Conservation (phyloP, 2,329 filamentous ascomycete species). For the Fusarium camptoceras region DNA sequence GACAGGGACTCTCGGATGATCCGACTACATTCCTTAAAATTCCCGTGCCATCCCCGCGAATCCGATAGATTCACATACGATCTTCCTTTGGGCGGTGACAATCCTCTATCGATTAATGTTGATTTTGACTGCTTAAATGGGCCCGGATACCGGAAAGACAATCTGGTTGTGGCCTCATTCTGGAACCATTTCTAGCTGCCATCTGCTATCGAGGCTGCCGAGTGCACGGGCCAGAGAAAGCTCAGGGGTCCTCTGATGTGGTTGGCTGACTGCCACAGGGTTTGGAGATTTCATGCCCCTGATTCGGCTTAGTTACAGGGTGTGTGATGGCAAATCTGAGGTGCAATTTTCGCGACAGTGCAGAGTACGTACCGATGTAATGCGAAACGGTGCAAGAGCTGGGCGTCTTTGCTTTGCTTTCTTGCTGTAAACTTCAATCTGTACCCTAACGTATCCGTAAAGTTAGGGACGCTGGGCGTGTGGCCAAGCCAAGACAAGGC, state of each 20-base stretch:
- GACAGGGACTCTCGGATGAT: slow-evolving; percentile 31
- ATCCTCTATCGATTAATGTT: slow-evolving; percentile 14
- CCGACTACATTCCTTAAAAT: slow-evolving; percentile 41
- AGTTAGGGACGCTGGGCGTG: slow-evolving; percentile 19
- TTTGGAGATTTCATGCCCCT: slow-evolving; percentile 41
- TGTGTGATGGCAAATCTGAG: slow-evolving; percentile 21
- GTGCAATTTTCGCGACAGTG: slow-evolving; percentile 15
- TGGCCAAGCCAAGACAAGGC: slow-evolving; percentile 21
- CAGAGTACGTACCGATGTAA: slow-evolving; percentile 24
- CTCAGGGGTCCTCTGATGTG: slow-evolving; percentile 36
- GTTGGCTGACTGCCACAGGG: slow-evolving; percentile 26
- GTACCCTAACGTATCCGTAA: slow-evolving; percentile 18
- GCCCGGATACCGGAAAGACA: slow-evolving; percentile 50
- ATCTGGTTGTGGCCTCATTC: slow-evolving; percentile 52
- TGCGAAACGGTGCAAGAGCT: slow-evolving; percentile 10
- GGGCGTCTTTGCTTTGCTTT: slow-evolving; percentile 14
- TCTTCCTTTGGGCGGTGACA: slow-evolving; percentile 34
- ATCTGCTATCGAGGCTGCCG: slow-evolving; percentile 36
- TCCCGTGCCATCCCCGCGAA: slow-evolving; percentile 39
- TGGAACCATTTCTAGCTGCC: slow-evolving; percentile 46
- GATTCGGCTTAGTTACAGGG: slow-evolving; percentile 7
- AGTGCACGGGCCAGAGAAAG: slow-evolving; percentile 23
- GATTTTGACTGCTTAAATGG: slow-evolving; percentile 38
- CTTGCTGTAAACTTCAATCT: not conserved
- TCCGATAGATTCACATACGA: slow-evolving; percentile 31